Percentiles rank a stretch among this genome's conserved stretches.
Conservation (phyloP, 73 alveolate species). For the Paramecium caudatum region DNA sequence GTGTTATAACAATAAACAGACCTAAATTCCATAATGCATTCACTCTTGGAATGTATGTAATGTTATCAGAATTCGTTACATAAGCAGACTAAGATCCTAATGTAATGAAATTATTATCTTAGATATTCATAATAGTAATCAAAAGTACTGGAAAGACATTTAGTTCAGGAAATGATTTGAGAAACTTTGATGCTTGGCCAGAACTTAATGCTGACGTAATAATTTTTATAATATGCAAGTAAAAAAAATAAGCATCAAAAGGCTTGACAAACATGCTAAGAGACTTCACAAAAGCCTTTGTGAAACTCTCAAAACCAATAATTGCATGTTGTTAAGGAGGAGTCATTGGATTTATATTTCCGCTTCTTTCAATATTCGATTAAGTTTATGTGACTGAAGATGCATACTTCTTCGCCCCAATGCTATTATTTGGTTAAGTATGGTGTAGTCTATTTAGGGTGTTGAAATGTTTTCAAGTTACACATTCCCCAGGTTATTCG, state of each 20-base stretch:
- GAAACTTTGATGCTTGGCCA: constrained; percentile 2
- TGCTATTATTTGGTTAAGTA: constrained; percentile 63
- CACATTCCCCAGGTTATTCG: constrained; percentile 36
- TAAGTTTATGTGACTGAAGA: constrained; percentile 48
- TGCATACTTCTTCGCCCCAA: constrained; percentile 54
- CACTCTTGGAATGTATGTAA: constrained; percentile 29
- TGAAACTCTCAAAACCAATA: neutral
- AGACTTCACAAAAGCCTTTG: neutral
- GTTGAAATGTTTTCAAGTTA: constrained; percentile 27
- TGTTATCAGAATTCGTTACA: neutral
- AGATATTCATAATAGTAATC: neutral
- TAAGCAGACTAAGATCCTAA: constrained; percentile 56
- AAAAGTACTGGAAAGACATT: constrained; percentile 46
- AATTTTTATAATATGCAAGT: neutral
- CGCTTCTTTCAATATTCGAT: constrained; percentile 38
- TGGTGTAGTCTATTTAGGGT: neutral
- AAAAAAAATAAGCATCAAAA: constrained; percentile 28
- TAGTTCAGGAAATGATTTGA: constrained; percentile 48
- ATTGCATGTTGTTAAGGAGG: constrained; percentile 61
- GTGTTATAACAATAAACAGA: constrained; percentile 4
- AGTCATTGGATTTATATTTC: constrained; percentile 47
- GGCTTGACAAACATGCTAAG: constrained; percentile 1
- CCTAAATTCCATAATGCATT: constrained; percentile 51
- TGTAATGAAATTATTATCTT: neutral
- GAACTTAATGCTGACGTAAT: constrained; percentile 19